Conservation (phyloP, 345 rosid genomes). For the Psidium friedrichsthalianum region DNA sequence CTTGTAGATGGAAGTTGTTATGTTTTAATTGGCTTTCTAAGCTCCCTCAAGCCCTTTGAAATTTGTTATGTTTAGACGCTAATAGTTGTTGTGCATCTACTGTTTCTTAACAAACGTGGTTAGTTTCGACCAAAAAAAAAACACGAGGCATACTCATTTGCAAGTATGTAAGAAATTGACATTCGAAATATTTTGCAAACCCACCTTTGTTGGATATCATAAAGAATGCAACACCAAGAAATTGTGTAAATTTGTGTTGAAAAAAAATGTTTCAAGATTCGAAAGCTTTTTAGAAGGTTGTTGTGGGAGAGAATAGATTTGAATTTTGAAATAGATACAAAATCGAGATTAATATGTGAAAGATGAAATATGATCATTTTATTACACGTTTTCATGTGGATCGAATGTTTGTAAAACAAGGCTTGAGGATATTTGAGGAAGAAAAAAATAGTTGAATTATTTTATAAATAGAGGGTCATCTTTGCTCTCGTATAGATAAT, state of each 20-base stretch:
- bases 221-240: neutral
- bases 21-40: too few species aligned
- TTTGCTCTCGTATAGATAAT: neutral
- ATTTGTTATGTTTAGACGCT: too few species aligned
- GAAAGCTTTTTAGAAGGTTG: neutral
- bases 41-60: too few species aligned
- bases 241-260: neutral
- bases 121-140: too few species aligned
- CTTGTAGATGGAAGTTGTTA: too few species aligned
- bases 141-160: neutral
- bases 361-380: neutral
- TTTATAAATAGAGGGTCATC: neutral
- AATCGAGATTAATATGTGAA: neutral
- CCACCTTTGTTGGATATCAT: neutral
- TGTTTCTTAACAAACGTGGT: too few species aligned
- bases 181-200: neutral
- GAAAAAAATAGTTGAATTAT: neutral
- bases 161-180: neutral
- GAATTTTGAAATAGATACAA: neutral
- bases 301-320: neutral
- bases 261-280: neutral
- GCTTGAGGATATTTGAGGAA: neutral
- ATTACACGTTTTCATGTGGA: neutral
- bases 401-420: neutral
- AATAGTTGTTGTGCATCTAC: too few species aligned